phyloP scores from a whole-genome alignment of 2,329 filamentous ascomycete genomes.

The Fusarium humuli region DNA sequence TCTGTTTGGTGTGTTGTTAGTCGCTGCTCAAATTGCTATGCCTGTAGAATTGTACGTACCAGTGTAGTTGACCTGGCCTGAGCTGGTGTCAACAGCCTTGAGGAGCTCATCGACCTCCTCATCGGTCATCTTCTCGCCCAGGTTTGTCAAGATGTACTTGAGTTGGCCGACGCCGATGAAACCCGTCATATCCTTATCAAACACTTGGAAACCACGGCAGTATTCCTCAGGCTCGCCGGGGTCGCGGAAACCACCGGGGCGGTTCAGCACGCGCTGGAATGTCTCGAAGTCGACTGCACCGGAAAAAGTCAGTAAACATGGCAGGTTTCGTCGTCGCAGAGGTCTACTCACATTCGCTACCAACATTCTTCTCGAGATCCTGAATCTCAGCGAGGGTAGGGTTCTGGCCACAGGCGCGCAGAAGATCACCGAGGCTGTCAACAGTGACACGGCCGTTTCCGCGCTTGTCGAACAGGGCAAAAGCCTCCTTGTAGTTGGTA shows the following conservation, averaged over 20 bases:
- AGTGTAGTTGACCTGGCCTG: constrained; percentile 97
- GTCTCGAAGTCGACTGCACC: constrained; percentile 92
- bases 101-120: constrained; percentile 99
- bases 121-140: constrained; percentile 99
- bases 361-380: constrained; percentile 90
- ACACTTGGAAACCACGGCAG: constrained; percentile 98
- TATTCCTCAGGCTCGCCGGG: constrained; percentile 98
- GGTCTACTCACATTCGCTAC: constrained; percentile 83
- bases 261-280: constrained; percentile 96
- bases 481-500: constrained; percentile 99
- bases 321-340: background rate
- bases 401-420: constrained; percentile 97
- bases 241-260: constrained; percentile 97
- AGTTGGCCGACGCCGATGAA: constrained; percentile 98
- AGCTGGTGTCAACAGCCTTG: constrained; percentile 96
- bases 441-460: constrained; percentile 91
- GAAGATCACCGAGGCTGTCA: constrained; percentile 89
- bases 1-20: constrained; percentile 60
- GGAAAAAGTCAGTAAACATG: constrained; percentile 4
- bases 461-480: constrained; percentile 99
- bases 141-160: constrained; percentile 96
- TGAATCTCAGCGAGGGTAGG: constrained; percentile 92
- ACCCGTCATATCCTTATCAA: constrained; percentile 98
- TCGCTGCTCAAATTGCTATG: background rate
- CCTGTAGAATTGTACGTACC: constrained; percentile 62